Evolutionary conservation across 2,329 filamentous ascomycete species (phyloP).

Genomic region (Ophiostoma sp.): DNA sequence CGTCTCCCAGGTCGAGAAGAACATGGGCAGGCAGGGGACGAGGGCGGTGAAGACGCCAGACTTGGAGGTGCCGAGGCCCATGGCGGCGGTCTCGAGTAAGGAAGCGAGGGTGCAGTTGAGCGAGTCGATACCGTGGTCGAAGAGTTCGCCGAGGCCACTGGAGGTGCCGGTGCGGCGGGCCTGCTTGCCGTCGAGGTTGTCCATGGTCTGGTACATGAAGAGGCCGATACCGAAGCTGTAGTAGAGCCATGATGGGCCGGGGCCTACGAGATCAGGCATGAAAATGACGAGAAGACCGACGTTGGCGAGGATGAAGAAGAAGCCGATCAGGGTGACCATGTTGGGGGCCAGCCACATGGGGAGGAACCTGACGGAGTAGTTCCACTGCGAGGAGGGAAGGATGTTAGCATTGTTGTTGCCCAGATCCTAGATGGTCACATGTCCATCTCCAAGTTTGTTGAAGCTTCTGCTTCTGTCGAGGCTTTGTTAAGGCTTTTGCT

Average conservation of each 20-base stretch:
- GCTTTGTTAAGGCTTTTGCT: neutral
- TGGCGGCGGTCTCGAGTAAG: slow-evolving; percentile 85
- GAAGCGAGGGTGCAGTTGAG: slow-evolving; percentile 94
- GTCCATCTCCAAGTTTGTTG: neutral
- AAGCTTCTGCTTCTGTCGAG: too few relatives aligned
- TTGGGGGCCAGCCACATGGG: slow-evolving; percentile 97
- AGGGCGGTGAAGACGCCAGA: slow-evolving; percentile 89
- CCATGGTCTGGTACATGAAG: slow-evolving; percentile 99
- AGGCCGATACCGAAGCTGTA: slow-evolving; percentile 93
- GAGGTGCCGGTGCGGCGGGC: slow-evolving; percentile 92
- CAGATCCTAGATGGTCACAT: neutral
- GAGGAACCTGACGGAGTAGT: slow-evolving; percentile 86
- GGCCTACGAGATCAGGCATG: slow-evolving; percentile 88
- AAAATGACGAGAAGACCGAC: slow-evolving; percentile 71
- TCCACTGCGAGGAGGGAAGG: slow-evolving; percentile 66
- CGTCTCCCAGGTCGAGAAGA: slow-evolving; percentile 99
- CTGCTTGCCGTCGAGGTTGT: slow-evolving; percentile 98
- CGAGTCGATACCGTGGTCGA: slow-evolving; percentile 98
- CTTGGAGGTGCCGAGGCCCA: slow-evolving; percentile 82
- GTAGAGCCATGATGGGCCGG: slow-evolving; percentile 88
- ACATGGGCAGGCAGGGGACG: slow-evolving; percentile 93
- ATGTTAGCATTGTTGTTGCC: neutral
- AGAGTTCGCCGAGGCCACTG: slow-evolving; percentile 90
- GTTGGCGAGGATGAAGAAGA: slow-evolving; percentile 89
- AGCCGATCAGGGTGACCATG: slow-evolving; percentile 93